Base-by-base conservation (phyloP, 108 stramenopile species). In the Skeletonema potamos region DNA sequence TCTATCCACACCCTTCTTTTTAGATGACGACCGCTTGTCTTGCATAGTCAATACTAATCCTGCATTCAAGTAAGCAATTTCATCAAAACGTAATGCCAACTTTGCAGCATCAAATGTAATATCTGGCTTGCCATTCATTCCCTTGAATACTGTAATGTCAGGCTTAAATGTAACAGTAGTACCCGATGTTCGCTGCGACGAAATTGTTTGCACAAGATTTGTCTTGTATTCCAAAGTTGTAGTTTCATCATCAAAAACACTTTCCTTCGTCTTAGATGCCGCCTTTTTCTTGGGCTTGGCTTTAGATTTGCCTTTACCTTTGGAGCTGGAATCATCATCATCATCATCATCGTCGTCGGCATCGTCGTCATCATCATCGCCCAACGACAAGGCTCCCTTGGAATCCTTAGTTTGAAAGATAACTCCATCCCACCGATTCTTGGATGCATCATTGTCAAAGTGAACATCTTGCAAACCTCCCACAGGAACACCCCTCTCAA, bases 71-170 rank as follows among this genome's bases (percentile, higher is more conserved):
- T 87, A 93, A 22, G 91, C 92, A 59, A 96, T 87, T 77, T 92
- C 90, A 66, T 93, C 91, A 86, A 98, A 85, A 27, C 97, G 79
- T 33, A 84, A 86, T 13, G 75, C 66, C 15, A 98, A 75, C 26
- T 85, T 64, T 20, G 89, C 82, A 7, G 89, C 70, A 48, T 96
- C 96, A 68, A 96, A 96, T 18, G 79, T 78, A 55, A 92, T 85
- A 48, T 81, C 77, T 4, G 89, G 90, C 27, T 79, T 85, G 17
- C 90, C 93, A 46, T 92, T 86, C 4, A 81, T 84, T 13, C 89
- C 94, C 77, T 98, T 98, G 80, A 98, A 98, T 17, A 98, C 91
- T 34, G 87, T 39, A 32, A 91, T 84, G 58, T 97, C 97, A 17
- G 97, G 97, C 30, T 81, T 60, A 66, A 97, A 97, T 1, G 84